A percentile compares a stretch with the other conserved stretches of the same genome.
Evolutionary conservation across 176 grass and related monocot species (phyloP).

Genomic region (Raddia guianensis): DNA sequence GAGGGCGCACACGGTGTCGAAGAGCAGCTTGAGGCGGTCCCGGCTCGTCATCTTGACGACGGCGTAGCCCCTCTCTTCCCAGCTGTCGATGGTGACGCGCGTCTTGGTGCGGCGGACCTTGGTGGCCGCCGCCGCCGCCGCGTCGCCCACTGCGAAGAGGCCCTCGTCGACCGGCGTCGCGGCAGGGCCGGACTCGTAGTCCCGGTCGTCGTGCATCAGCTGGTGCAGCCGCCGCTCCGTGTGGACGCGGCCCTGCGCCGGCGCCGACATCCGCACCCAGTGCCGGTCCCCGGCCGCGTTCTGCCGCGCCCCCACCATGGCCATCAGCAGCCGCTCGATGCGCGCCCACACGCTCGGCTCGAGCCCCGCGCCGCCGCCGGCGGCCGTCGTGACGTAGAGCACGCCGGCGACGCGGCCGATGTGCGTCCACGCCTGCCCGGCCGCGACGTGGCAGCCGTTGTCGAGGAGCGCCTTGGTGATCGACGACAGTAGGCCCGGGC

Average conservation of each 20-base stretch:
- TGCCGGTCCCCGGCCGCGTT: slow-evolving; percentile 45
- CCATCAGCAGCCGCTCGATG: slow-evolving; percentile 63
- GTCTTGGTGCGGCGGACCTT: slow-evolving; percentile 30
- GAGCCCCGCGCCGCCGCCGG: neutral
- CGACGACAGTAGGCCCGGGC: slow-evolving; percentile 59
- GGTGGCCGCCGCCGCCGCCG: slow-evolving; percentile 5
- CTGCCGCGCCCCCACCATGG: slow-evolving; percentile 56
- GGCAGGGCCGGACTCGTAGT: slow-evolving; percentile 57
- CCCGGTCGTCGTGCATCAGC: slow-evolving; percentile 69
- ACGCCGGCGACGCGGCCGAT: slow-evolving; percentile 54
- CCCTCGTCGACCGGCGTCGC: slow-evolving; percentile 53
- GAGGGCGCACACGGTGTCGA: slow-evolving; percentile 79
- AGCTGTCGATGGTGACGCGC: slow-evolving; percentile 60
- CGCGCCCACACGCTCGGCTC: slow-evolving; percentile 43
- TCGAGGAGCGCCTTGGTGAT: slow-evolving; percentile 59
- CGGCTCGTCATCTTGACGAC: slow-evolving; percentile 72
- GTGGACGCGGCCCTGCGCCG: slow-evolving; percentile 59
- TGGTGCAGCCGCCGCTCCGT: slow-evolving; percentile 72
- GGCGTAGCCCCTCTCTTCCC: slow-evolving; percentile 70
- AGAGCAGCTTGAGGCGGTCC: slow-evolving; percentile 67
- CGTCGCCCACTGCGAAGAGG: slow-evolving; percentile 39
- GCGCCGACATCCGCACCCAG: slow-evolving; percentile 52
- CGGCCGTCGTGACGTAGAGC: slow-evolving; percentile 47
- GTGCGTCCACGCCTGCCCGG: slow-evolving; percentile 69
- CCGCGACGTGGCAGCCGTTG: slow-evolving; percentile 63